Evolutionary conservation across 2,329 filamentous ascomycete genomes (phyloP), one percentile per base, ranked within the genome.

Genomic region (Aspergillus eucalypticola): DNA sequence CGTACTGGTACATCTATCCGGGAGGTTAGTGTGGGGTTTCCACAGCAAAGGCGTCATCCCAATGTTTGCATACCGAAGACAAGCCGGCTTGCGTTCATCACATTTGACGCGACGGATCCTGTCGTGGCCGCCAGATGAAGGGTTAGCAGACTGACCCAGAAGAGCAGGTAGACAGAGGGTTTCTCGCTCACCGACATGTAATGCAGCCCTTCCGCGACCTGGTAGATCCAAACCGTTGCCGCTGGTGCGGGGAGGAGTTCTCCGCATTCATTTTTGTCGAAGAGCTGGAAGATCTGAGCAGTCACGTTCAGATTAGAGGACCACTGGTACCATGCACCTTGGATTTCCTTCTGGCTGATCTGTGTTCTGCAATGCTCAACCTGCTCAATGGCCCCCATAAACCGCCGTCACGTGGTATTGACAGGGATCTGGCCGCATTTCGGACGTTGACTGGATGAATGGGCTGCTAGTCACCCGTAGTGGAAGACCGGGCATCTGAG

Each of bases 131-230:
- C 60, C 8, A 8, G 8, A 6, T 29, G 11, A 23, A 8, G 15
- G 13, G 44, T 49, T 17, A 49, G 23, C 10, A 21, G 27, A 56
- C 41, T 59, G 63, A 48, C 2, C 39, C 5, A 17, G 53, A 23
- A 51, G 51, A 6, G 15, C n/a, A 8, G 21, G 13, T 25, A 5
- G 17, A 48, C n/a, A 7, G 23, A 29, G 23, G 19, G 27, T 15
- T 35, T 11, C 25, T 27, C 15, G 81, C 86, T 72, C 79, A 88
- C 86, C 89, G 89, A 86, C 86, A 89, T 72, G 85, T 87, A 67
- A 80, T 81, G 73, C 87, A 89, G 42, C 86, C 86, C 1, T 86
- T 88, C 25, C 64, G 61, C 25, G 46, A 50, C n/a, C 46, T 27
- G 46, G 6, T 29, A 10, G 46, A 17, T 10, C 25, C 25, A 4